Percentiles rank a stretch among this genome's conserved stretches.
These are phyloP conservation scores for Flaveria bidentis DNA, from an alignment of 129 eudicot species.

Conservation along the genomic window DNA sequence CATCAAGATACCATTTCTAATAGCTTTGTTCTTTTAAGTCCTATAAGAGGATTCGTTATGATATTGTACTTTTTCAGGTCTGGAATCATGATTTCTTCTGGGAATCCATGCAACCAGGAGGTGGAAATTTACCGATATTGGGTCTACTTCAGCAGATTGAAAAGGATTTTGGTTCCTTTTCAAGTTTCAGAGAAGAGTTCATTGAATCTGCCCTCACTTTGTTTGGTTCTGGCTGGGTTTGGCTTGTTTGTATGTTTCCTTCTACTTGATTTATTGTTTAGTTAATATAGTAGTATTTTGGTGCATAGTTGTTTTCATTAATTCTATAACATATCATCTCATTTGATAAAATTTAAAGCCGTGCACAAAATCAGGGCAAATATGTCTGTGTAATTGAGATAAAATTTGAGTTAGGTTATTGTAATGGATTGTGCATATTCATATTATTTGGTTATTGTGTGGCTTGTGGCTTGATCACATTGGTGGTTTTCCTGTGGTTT, in stretches of 20 bases:
- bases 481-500: conserved; percentile 17
- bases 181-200: conserved; percentile 75
- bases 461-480: conserved; percentile 6
- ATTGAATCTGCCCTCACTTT: conserved; percentile 62
- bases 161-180: conserved; percentile 83
- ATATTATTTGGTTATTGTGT: background rate
- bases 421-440: background rate
- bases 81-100: conserved; percentile 99
- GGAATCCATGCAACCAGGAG: conserved; percentile 98
- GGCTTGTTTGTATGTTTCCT: conserved; percentile 87
- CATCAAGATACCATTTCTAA: background rate
- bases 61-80: conserved; percentile 47
- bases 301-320: background rate
- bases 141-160: conserved; percentile 83
- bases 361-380: background rate
- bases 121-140: conserved; percentile 69
- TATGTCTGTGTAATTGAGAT: background rate
- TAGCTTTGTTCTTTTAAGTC: background rate
- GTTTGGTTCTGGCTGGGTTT: conserved; percentile 95
- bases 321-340: background rate
- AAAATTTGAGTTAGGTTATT: background rate
- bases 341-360: background rate
- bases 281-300: conserved; percentile 14
- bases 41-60: conserved; percentile 14
- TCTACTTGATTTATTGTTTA: conserved; percentile 17